Conservation (phyloP, 2,329 filamentous ascomycete genomes). For the Nemania sp. region DNA sequence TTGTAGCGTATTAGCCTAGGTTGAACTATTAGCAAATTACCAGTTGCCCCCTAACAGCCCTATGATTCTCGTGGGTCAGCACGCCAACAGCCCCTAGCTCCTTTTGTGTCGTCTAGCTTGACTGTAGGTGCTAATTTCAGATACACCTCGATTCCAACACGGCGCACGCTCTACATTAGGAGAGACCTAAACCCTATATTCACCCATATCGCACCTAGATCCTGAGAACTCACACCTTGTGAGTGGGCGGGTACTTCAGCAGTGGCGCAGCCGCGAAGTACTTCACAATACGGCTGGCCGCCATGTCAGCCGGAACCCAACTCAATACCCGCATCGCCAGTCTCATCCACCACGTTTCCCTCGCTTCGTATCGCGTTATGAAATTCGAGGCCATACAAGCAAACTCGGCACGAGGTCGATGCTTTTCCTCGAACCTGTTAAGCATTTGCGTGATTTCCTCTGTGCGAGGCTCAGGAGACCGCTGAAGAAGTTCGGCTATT, state of each 20-base stretch:
- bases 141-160: too few species aligned
- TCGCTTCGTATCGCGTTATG: conserved; percentile 28
- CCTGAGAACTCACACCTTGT: not conserved
- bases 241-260: conserved; percentile 4
- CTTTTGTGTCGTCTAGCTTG: too few species aligned
- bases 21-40: too few species aligned
- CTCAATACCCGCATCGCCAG: conserved; percentile 1
- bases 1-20: too few species aligned
- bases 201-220: too few species aligned
- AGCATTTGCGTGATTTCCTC: conserved; percentile 24
- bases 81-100: too few species aligned
- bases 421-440: conserved; percentile 25
- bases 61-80: too few species aligned
- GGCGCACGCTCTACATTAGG: too few species aligned
- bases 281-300: conserved; percentile 6
- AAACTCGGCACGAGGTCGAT: conserved; percentile 23
- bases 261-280: conserved; percentile 6
- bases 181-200: too few species aligned
- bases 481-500: conserved; percentile 18
- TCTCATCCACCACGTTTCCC: conserved; percentile 26
- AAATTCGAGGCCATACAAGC: conserved; percentile 14
- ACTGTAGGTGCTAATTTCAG: too few species aligned
- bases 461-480: conserved; percentile 2
- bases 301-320: not conserved
- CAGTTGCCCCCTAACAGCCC: too few species aligned